Conservation (phyloP, 345 rosid species). For the Corchorus olitorius region DNA sequence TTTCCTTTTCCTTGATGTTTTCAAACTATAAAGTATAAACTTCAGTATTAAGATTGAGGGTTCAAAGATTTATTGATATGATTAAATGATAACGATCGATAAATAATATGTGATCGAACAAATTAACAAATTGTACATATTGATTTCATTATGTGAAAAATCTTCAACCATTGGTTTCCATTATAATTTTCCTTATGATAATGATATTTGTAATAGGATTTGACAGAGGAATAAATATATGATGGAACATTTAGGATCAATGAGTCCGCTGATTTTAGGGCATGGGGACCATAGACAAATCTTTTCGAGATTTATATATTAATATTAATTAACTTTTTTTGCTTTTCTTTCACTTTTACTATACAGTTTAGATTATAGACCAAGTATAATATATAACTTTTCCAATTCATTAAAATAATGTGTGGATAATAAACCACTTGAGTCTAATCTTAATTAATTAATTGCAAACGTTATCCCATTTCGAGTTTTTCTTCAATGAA, state of each 20-base stretch:
- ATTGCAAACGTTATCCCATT: neutral
- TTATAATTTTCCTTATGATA: neutral
- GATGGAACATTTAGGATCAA: neutral
- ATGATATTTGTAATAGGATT: neutral
- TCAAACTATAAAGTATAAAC: neutral
- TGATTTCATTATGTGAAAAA: neutral
- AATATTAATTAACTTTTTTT: neutral
- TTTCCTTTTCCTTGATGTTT: neutral
- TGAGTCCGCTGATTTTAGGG: neutral
- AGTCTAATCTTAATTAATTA: no score
- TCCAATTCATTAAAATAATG: no score
- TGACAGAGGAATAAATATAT: neutral
- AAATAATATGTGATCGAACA: no score
- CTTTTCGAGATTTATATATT: neutral
- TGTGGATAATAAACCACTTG: no score
- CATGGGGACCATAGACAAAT: conserved; percentile 1
- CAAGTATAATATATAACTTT: no score
- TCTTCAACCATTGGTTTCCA: neutral
- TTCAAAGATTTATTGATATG: neutral
- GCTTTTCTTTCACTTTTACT: neutral
- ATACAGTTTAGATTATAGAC: no score
- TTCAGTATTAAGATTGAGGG: neutral
- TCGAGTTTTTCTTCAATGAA: neutral
- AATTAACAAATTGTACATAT: neutral
- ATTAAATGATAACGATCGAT: neutral